Evolutionary conservation across 495 filamentous ascomycete species (phyloP).

Genomic region (Aspergillus sclerotioniger): DNA sequence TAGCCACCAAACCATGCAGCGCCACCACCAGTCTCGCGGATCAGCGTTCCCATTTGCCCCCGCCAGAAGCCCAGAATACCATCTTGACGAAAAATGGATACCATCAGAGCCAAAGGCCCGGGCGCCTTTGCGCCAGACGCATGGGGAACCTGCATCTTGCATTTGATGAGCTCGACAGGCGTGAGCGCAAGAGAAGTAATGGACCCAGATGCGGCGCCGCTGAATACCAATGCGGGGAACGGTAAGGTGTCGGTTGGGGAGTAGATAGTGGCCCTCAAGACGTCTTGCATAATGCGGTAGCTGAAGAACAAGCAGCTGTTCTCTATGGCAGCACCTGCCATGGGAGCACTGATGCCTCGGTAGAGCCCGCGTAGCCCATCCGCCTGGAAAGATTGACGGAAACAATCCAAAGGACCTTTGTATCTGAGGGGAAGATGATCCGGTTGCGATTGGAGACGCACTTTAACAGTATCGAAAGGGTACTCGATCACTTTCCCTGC

Average conservation of each 20-base stretch:
- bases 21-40: constrained; percentile 89
- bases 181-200: constrained; percentile 89
- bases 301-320: constrained; percentile 94
- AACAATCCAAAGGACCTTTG: constrained; percentile 87
- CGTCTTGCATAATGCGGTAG: constrained; percentile 66
- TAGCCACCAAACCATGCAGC: constrained; percentile 96
- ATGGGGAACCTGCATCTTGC: constrained; percentile 86
- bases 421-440: constrained; percentile 80
- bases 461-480: constrained; percentile 98
- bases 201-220: constrained; percentile 82
- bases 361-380: constrained; percentile 79
- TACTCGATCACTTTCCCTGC: constrained; percentile 96
- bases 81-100: constrained; percentile 73
- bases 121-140: constrained; percentile 37
- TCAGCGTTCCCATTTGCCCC: constrained; percentile 88
- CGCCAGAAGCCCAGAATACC: constrained; percentile 90
- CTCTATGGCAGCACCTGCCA: constrained; percentile 89
- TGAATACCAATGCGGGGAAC: constrained; percentile 67
- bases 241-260: constrained; percentile 57
- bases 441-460: constrained; percentile 68
- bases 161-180: constrained; percentile 96
- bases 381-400: constrained; percentile 73
- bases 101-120: constrained; percentile 62
- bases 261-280: constrained; percentile 58
- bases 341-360: constrained; percentile 87